These are phyloP conservation scores for Gracilaria gracilis DNA, from an alignment of 23 red algal genomes.

Conservation along the genomic window DNA sequence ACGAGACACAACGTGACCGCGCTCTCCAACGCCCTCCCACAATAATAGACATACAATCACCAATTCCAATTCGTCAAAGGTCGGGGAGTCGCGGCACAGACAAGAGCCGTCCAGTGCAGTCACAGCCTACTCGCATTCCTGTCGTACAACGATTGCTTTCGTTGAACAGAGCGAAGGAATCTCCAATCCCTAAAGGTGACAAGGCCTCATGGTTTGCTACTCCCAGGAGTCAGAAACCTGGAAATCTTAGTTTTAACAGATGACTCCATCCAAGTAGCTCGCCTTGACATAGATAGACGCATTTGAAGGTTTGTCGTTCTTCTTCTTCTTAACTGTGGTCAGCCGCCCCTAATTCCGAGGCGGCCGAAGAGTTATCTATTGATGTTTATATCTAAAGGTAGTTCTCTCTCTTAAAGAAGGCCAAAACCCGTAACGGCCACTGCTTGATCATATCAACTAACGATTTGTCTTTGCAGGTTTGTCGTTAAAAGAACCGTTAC, in stretches of 20 bases:
- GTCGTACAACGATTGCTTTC: conserved; percentile 34
- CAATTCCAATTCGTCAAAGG: neutral
- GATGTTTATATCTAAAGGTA: too few species aligned
- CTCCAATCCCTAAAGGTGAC: conserved; percentile 18
- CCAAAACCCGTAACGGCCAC: too few species aligned
- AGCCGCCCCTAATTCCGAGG: too few species aligned
- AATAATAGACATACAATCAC: conserved; percentile 1
- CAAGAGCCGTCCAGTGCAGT: neutral
- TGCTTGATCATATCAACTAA: too few species aligned
- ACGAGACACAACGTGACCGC: neutral
- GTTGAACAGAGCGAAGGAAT: conserved; percentile 17
- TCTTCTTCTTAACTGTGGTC: too few species aligned
- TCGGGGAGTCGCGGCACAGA: neutral
- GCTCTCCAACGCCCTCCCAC: neutral
- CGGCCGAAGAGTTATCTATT: too few species aligned
- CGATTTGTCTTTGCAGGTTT: too few species aligned
- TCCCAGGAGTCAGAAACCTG: conserved; percentile 5
- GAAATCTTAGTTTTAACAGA: neutral
- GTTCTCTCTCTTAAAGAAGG: too few species aligned
- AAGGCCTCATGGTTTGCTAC: conserved; percentile 38
- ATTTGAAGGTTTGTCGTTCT: neutral
- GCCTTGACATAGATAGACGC: too few species aligned
- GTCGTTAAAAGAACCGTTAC: too few species aligned
- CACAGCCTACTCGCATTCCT: conserved; percentile 18
- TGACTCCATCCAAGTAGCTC: neutral